Percentiles rank a stretch among this genome's conserved stretches.
These are phyloP conservation scores for Russula olivacea DNA, from an alignment of 768 basidiomycete genomes.

Conservation along the genomic window DNA sequence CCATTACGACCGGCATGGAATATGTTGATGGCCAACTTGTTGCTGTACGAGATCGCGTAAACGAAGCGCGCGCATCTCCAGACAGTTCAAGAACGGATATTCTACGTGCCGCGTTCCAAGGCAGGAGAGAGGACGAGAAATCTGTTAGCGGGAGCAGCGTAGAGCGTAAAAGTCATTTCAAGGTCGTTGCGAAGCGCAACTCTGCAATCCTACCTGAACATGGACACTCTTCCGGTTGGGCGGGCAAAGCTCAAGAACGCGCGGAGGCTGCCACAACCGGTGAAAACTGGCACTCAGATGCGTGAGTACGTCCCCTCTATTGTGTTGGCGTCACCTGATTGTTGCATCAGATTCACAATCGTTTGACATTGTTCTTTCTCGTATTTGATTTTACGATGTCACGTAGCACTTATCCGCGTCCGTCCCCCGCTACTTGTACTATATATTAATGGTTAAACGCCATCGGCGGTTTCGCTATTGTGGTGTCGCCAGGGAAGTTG, in stretches of 20 bases:
- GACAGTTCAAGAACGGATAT: conserved; percentile 41
- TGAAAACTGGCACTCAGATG: conserved; percentile 50
- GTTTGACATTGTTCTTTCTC: background rate
- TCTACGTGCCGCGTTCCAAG: conserved; percentile 60
- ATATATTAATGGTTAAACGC: background rate
- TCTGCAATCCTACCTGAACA: conserved; percentile 54
- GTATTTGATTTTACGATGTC: background rate
- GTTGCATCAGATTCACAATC: conserved; percentile 2
- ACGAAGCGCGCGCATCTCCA: conserved; percentile 40
- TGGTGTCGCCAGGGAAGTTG: no score
- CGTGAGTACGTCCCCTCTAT: conserved; percentile 31
- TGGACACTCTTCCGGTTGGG: conserved; percentile 68
- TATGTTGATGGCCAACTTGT: conserved; percentile 88
- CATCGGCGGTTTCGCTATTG: no score
- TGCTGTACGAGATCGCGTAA: conserved; percentile 72
- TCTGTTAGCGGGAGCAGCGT: conserved; percentile 35
- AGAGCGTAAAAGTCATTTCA: conserved; percentile 60
- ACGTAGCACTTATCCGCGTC: background rate
- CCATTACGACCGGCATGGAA: conserved; percentile 74
- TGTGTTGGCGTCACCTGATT: background rate
- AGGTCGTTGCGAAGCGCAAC: conserved; percentile 69
- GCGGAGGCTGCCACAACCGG: conserved; percentile 41
- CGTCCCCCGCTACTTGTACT: background rate
- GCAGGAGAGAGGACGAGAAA: conserved; percentile 46
- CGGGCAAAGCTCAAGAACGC: conserved; percentile 47